These are phyloP conservation scores for Orbilia blumenaviensis DNA, from an alignment of 2,329 filamentous ascomycete species.

Conservation along the genomic window DNA sequence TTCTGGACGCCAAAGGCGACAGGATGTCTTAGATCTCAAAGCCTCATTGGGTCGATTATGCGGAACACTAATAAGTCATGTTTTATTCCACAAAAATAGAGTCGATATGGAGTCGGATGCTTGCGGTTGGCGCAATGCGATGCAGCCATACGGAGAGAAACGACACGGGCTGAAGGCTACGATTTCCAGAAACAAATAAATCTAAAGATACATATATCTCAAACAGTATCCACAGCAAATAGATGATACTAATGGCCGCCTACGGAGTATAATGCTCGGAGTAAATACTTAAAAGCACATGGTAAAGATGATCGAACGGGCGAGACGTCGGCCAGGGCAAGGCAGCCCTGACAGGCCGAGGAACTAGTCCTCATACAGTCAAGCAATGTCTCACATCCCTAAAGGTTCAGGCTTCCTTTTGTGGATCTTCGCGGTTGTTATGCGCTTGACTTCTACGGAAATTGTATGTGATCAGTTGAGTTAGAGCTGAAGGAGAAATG, in stretches of 20 bases:
- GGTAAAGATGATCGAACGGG: slow-evolving; percentile 22
- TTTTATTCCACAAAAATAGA: slow-evolving; percentile 50
- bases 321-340: slow-evolving; percentile 41
- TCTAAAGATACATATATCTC: slow-evolving; percentile 2
- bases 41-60: slow-evolving; percentile 24
- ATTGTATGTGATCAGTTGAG: too few relatives aligned
- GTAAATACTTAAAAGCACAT: slow-evolving; percentile 39
- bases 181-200: slow-evolving; percentile 13
- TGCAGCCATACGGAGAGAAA: slow-evolving; percentile 30
- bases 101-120: slow-evolving; percentile 12
- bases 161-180: slow-evolving; percentile 17
- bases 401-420: slow-evolving; percentile 42
- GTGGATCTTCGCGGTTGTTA: slow-evolving; percentile 40
- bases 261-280: slow-evolving; percentile 32
- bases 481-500: background rate
- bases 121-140: slow-evolving; percentile 25
- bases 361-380: slow-evolving; percentile 5
- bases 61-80: slow-evolving; percentile 26
- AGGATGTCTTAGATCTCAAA: slow-evolving; percentile 36
- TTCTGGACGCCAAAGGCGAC: slow-evolving; percentile 44
- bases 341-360: slow-evolving; percentile 23
- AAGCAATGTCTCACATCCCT: slow-evolving; percentile 47
- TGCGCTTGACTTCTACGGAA: slow-evolving; percentile 49
- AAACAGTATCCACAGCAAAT: slow-evolving; percentile 26
- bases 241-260: slow-evolving; percentile 19